These are phyloP conservation scores for Tetrapisispora taiwanensis DNA, from an alignment of 805 yeast genomes.

Conservation along the genomic window DNA sequence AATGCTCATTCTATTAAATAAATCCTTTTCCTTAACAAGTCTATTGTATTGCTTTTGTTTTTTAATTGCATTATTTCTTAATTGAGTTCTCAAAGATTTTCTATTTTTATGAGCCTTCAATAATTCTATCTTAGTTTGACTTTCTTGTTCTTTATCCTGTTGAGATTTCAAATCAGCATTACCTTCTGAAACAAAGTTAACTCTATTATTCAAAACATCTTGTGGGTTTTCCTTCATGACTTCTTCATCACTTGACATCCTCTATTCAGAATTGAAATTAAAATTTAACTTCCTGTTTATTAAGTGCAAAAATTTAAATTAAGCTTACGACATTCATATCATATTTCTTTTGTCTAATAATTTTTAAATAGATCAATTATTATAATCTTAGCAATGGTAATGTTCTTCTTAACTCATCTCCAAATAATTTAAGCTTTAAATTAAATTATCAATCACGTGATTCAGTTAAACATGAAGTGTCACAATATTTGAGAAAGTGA, in stretches of 20 bases:
- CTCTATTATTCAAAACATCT: neutral
- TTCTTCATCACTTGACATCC: neutral
- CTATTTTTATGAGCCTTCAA: conserved; percentile 16
- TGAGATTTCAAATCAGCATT: conserved; percentile 18
- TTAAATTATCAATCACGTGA: no score
- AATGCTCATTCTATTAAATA: conserved; percentile 21
- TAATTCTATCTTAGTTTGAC: conserved; percentile 15
- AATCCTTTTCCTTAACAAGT: conserved; percentile 18
- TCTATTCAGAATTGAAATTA: no score
- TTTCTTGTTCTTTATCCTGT: conserved; percentile 13
- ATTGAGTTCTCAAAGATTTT: conserved; percentile 24
- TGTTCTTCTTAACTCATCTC: neutral
- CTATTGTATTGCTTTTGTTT: conserved; percentile 20
- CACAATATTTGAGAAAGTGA: no score
- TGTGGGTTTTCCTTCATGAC: neutral
- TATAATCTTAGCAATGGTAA: no score
- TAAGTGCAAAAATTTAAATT: no score
- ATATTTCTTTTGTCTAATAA: no score
- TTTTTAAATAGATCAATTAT: no score
- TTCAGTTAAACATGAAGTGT: no score
- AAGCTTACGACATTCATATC: no score
- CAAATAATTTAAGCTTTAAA: no score
- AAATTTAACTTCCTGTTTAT: no score
- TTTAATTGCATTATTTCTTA: conserved; percentile 20
- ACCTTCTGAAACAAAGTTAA: conserved; percentile 24